Base-by-base conservation (phyloP, 139 green algal species). In the Penium margaritaceum region DNA sequence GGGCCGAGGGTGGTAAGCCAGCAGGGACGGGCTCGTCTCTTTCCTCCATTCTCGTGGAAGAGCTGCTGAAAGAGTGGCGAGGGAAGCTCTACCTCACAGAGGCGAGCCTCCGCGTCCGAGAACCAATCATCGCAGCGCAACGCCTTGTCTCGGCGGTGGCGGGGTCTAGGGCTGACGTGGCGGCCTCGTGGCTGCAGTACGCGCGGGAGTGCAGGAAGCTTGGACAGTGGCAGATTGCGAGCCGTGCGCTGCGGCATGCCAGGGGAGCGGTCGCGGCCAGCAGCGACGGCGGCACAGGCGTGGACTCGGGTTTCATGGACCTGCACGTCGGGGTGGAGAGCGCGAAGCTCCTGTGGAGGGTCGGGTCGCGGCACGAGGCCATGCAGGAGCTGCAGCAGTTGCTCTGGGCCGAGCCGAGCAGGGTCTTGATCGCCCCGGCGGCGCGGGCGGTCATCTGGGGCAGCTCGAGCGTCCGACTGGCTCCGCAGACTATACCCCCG, bases 341-440 rank as follows among this genome's bases (percentile, higher is more conserved):
- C 6, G 87, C 88, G 57, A 88, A 90, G 83, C 87, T 97, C 68
- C 85, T 96, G 60, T 94, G 91, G 90, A 85, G 85, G 6, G 85
- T 73, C 46, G 88, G 86, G 30, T 77, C 88, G 67, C 78, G 80
- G 33, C 82, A 90, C 38, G 67, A 81, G 5, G 90, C 90, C 0
- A 81, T 89, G 0, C 53, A 58, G 4, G 85, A 90, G 79, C 83
- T 95, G 55, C 72, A 88, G 72, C 29, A 60, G 17, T 60, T 60
- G 24, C 30, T 60, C 51, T 19, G 51, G 51, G 51, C 29, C 6
- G 51, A 60, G n/a, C 14, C 15, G 51, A 24, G 1, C 24, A 21
- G 19, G 51, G 51, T n/a, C n/a, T n/a, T n/a, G n/a, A n/a, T n/a
- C n/a, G n/a, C n/a, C n/a, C n/a, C n/a, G n/a, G n/a, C n/a, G n/a